Percentiles rank a stretch among this genome's conserved stretches.
phyloP scores from a whole-genome alignment of 2,329 filamentous ascomycete genomes.

The Tolypocladium guangdongense region DNA sequence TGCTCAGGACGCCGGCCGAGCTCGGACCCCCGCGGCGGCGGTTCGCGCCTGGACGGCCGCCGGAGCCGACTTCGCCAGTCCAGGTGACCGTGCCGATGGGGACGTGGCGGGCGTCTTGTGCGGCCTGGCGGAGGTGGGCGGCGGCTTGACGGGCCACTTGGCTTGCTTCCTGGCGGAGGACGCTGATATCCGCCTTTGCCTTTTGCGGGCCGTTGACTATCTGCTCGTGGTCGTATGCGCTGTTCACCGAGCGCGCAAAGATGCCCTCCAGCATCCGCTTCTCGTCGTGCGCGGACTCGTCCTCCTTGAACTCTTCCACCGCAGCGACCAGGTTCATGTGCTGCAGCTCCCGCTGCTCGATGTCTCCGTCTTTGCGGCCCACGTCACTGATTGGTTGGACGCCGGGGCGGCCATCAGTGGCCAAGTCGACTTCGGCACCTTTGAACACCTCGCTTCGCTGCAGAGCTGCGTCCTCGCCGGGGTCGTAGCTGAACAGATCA shows the following conservation, averaged over 20 bases:
- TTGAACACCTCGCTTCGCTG: constrained; percentile 82
- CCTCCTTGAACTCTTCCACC: constrained; percentile 51
- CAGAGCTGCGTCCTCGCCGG: constrained; percentile 46
- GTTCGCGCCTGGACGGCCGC: constrained; percentile 54
- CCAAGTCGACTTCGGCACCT: constrained; percentile 59
- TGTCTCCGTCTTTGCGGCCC: constrained; percentile 8
- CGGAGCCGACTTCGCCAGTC: constrained; percentile 76
- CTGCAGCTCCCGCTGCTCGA: constrained; percentile 33
- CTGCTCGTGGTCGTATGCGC: constrained; percentile 85
- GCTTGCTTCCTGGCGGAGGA: constrained; percentile 74
- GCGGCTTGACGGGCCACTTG: constrained; percentile 70
- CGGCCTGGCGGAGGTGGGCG: constrained; percentile 60
- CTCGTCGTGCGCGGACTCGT: constrained; percentile 45
- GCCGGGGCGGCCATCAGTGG: constrained; percentile 1
- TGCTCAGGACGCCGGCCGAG: constrained; percentile 43
- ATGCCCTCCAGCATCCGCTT: constrained; percentile 80
- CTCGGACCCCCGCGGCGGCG: constrained; percentile 41
- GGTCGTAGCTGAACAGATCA: constrained; percentile 66
- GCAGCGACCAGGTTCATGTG: constrained; percentile 50
- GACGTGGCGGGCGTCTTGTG: constrained; percentile 58
- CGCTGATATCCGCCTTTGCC: constrained; percentile 61
- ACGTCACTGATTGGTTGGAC: constrained; percentile 2
- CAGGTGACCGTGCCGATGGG: constrained; percentile 84
- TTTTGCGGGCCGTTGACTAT: constrained; percentile 71
- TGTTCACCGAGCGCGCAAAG: constrained; percentile 79